Base-by-base conservation (phyloP, 306 rosid genomes). In the Vigna mungo region DNA sequence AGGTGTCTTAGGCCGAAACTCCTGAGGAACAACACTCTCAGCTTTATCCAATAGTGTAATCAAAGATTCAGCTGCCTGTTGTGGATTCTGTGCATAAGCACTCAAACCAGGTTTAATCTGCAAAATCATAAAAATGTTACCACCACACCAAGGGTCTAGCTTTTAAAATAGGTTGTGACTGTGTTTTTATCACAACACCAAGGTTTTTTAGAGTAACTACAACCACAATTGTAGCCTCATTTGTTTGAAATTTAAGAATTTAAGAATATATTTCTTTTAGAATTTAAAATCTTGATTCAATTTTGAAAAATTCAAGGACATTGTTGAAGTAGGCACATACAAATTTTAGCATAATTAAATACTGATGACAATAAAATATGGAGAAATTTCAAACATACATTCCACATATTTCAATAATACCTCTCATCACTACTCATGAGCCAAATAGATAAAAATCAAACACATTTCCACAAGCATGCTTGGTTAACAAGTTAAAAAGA, bases 71-170 rank as follows among this genome's bases (percentile, higher is more conserved):
- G 97, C 98, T 16, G 96, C 96, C 30, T 80, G 41, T 49, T 25
- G 88, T 65, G 97, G 97, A 62, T 89, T 75, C 71, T 74, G 54
- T 13, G 98, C 92, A n/a, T 82, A 87, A 15, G 89, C 87, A 71
- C 98, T 93, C 79, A 93, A 65, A 48, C 98, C 98, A 20, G 96
- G 97, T 62, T 87, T 83, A 27, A 60, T 54, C 92, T 89, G 72
- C 79, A 59, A 72, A 23, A 44, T 20, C 51, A 71, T 36, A 64
- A 59, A 44, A 43, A 30, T 44, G 14, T 82, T 53, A 46, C 66
- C 47, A 48, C 60, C 11, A 2, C 1, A 53, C 18, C 58, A 52
- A 51, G 52, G 52, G 34, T 30, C 34, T 30, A 30, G 34, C 5
- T 47, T 47, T 13, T 47, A 47, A 2, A 47, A 49, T 5, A 49